Conservation (phyloP, 2,329 filamentous ascomycete species). For the Chrysoporthe austroafricana region DNA sequence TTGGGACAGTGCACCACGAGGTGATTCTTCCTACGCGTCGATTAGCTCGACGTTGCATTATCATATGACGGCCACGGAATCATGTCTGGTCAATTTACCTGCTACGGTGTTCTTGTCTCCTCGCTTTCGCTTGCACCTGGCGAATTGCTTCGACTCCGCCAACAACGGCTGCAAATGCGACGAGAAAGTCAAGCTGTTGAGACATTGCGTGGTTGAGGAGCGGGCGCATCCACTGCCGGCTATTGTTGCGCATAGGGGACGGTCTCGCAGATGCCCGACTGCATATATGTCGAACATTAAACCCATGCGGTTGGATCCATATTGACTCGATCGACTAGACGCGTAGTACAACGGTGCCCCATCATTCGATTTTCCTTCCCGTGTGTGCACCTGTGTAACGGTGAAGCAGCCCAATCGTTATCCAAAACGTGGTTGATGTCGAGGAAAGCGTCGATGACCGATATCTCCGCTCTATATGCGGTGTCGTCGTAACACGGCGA, state of each 20-base stretch:
- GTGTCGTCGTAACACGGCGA: slow-evolving; percentile 8
- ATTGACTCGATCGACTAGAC: slow-evolving; percentile 14
- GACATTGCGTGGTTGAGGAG: slow-evolving; percentile 13
- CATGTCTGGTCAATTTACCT: slow-evolving; percentile 13
- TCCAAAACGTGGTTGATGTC: slow-evolving; percentile 14
- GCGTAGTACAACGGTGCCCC: slow-evolving; percentile 14
- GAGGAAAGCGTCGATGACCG: slow-evolving; percentile 2
- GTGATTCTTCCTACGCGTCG: slow-evolving; percentile 46
- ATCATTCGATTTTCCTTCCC: slow-evolving; percentile 27
- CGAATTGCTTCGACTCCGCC: slow-evolving; percentile 52
- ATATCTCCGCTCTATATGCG: slow-evolving; percentile 11
- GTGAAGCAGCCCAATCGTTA: slow-evolving; percentile 21
- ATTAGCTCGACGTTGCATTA: slow-evolving; percentile 14
- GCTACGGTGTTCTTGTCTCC: slow-evolving; percentile 51
- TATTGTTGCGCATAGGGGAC: not conserved
- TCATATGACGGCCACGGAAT: not conserved
- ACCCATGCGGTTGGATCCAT: slow-evolving; percentile 9
- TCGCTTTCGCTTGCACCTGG: slow-evolving; percentile 49
- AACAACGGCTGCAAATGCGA: slow-evolving; percentile 48
- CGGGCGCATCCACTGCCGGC: slow-evolving; percentile 10
- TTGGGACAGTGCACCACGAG: slow-evolving; percentile 51
- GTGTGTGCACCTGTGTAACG: slow-evolving; percentile 19
- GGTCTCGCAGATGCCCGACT: slow-evolving; percentile 14
- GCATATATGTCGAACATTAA: slow-evolving; percentile 18
- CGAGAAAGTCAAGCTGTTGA: slow-evolving; percentile 38